phyloP scores from a whole-genome alignment of 2,329 filamentous ascomycete genomes.

The Arthrocladium fulminans region DNA sequence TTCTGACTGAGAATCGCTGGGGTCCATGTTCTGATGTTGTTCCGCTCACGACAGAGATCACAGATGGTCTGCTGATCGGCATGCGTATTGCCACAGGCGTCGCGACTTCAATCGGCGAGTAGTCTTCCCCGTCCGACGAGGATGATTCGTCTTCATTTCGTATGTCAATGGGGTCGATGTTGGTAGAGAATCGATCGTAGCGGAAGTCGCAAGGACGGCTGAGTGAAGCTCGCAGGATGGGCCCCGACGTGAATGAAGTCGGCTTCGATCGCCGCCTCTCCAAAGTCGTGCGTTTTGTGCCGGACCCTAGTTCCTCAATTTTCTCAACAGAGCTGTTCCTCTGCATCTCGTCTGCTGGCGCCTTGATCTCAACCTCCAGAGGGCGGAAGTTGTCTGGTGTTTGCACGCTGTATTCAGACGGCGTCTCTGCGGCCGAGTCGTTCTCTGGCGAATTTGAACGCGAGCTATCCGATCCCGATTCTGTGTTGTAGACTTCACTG shows the following conservation, averaged over 20 bases:
- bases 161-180: slow-evolving; percentile 1
- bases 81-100: slow-evolving; percentile 19
- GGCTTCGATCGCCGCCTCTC: slow-evolving; percentile 3
- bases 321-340: not conserved
- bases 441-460: slow-evolving; percentile 7
- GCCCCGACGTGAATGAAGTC: not conserved
- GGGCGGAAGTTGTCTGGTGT: slow-evolving; percentile 2
- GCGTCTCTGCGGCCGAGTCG: slow-evolving; percentile 3
- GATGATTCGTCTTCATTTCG: not conserved
- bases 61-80: slow-evolving; percentile 17
- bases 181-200: slow-evolving; percentile 8
- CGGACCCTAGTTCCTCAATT: not conserved
- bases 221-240: slow-evolving; percentile 1
- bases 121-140: not conserved
- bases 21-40: not conserved
- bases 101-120: slow-evolving; percentile 20
- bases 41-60: slow-evolving; percentile 19
- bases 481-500: not conserved
- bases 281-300: not conserved
- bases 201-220: slow-evolving; percentile 2
- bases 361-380: slow-evolving; percentile 3
- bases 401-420: slow-evolving; percentile 5
- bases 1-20: slow-evolving; percentile 1
- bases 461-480: not conserved
- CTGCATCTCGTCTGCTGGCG: not conserved